Evolutionary conservation across 768 basidiomycete genomes (phyloP).

Genomic region (Mycena olivaceomarginata): DNA sequence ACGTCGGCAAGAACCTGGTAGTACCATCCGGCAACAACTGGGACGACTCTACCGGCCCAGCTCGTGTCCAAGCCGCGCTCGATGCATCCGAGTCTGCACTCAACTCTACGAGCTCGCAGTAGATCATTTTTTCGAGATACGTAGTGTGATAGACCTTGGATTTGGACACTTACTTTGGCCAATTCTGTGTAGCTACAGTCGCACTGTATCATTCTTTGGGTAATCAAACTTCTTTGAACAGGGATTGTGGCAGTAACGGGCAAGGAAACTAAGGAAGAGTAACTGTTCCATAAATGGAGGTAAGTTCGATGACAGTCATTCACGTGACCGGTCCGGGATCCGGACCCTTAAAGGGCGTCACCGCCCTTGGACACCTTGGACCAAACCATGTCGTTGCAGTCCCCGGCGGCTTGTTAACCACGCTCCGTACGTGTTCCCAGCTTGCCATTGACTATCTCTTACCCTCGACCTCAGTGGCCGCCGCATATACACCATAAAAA

Average conservation of each 20-base stretch:
- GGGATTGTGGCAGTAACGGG: background rate
- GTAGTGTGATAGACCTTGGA: background rate
- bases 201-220: conserved; percentile 31
- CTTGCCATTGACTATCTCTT: background rate
- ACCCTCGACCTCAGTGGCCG: background rate
- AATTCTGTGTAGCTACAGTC: conserved; percentile 35
- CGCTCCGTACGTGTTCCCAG: background rate
- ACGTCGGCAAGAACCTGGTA: conserved; percentile 50
- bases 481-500: conserved; percentile 1
- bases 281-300: no score
- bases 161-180: conserved; percentile 32
- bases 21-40: conserved; percentile 53
- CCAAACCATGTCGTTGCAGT: background rate
- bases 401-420: conserved; percentile 7
- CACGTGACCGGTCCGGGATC: no score
- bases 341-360: no score
- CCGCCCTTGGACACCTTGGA: conserved; percentile 2
- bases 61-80: conserved; percentile 21
- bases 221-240: conserved; percentile 14
- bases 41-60: conserved; percentile 45
- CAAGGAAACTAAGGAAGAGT: no score
- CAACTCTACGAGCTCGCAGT: conserved; percentile 18
- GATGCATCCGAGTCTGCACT: conserved; percentile 21
- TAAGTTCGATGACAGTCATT: no score
- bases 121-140: background rate